phyloP scores from a whole-genome alignment of 1,284 basidiomycete species.

The Austroboletus olivaceoglutinosus region DNA sequence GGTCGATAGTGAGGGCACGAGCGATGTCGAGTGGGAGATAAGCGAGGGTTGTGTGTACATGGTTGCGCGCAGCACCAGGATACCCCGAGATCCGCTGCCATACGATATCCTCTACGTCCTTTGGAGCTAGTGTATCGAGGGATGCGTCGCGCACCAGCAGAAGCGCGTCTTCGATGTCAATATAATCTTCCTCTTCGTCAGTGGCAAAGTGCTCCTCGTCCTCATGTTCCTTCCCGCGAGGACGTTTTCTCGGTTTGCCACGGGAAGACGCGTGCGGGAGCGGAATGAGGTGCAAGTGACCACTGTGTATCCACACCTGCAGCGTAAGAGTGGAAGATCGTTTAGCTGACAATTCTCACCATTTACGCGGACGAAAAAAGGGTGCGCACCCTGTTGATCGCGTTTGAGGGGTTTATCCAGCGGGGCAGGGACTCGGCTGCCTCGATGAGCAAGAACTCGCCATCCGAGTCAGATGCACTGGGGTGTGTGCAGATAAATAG shows the following conservation, averaged over 20 bases:
- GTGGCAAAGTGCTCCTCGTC: conserved; percentile 44
- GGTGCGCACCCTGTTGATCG: conserved; percentile 82
- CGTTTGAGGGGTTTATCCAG: conserved; percentile 91
- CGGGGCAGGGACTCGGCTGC: conserved; percentile 86
- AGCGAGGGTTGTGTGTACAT: conserved; percentile 78
- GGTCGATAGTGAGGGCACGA: conserved; percentile 62
- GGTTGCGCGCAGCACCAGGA: conserved; percentile 63
- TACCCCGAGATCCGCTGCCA: conserved; percentile 76
- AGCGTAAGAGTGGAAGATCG: conserved; percentile 23
- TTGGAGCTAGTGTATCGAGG: conserved; percentile 57
- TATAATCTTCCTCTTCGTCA: conserved; percentile 50
- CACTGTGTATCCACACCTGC: conserved; percentile 88
- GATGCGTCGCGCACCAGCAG: conserved; percentile 55
- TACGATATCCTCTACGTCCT: conserved; percentile 57
- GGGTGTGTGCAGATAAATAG: background rate
- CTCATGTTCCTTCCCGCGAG: conserved; percentile 46
- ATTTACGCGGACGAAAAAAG: conserved; percentile 22
- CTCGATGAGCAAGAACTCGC: conserved; percentile 95
- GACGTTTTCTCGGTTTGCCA: conserved; percentile 51
- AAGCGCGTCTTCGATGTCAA: conserved; percentile 67
- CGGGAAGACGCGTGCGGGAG: conserved; percentile 71
- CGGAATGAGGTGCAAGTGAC: conserved; percentile 83
- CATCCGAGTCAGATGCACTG: conserved; percentile 87
- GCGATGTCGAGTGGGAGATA: conserved; percentile 81
- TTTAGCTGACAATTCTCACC: conserved; percentile 30